Evolutionary conservation across 192 early-diverging fungal genomes (phyloP), one percentile per base, ranked within the genome.

Genomic region (Cladochytrium replicatum): DNA sequence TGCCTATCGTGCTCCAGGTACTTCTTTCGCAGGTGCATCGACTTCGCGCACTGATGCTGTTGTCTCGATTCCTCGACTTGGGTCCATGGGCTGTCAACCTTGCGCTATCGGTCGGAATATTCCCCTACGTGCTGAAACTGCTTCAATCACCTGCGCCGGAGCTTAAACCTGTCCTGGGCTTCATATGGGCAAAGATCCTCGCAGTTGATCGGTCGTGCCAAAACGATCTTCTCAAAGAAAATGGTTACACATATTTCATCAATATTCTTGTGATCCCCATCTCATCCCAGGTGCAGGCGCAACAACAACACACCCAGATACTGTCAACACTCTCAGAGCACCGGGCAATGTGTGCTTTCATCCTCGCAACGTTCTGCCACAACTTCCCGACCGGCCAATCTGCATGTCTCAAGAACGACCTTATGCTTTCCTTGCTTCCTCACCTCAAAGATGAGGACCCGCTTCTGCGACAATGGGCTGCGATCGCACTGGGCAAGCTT

Each of bases 1-100:
- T 99, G 55, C 91, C 95, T 4, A 90, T 96, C 46, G 88, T 99
- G 3, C 71, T 99, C 30, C 95, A 99, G 53, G 95, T 99, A 6
- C 64, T 99, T 24, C 66, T 99, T 4, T 90, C 87, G 68, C 93
- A 99, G 61, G 84, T 89, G 26, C 91, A 95, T 74, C 77, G 95
- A 15, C 63, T 91, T 27, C 84, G 93, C 21, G 93, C 95, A 1
- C 67, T 99, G 28, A 84, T 93, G 37, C 64, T 97, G 27, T 74
- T 99, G 37, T 91, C 86, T 60, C 77, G 84, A 43, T 97, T 95
- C 50, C 64, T 97, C 46, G 87, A 90, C 58, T 66, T 97, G 25
- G 91, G 89, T 5, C 86, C 89, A 0, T 91, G 89, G 87, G 89
- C 91, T 17, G 92, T 99, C 29, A 81, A 93, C 60, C 78, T 87